These are phyloP conservation scores for Asclepias syriaca DNA, from an alignment of 257 asterid species.

Conservation along the genomic window DNA sequence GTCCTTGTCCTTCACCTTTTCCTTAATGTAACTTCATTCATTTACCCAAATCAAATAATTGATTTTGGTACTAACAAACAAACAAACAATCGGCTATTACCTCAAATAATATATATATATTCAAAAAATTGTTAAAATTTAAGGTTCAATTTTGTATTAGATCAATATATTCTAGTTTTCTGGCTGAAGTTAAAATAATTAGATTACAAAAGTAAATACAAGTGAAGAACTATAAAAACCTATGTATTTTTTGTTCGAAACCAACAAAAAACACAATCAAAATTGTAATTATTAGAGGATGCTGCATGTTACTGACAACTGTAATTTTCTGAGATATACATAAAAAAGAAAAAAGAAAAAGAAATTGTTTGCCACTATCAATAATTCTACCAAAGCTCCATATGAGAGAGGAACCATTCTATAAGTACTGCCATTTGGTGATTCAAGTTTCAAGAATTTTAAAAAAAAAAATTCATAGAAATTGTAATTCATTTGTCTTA, in stretches of 20 bases:
- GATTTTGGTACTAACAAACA: background rate
- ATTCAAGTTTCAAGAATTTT: conserved; percentile 1
- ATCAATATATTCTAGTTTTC: conserved; percentile 16
- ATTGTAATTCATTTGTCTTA: background rate
- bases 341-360: background rate
- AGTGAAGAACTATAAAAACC: conserved; percentile 11
- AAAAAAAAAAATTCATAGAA: background rate
- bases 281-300: background rate
- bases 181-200: background rate
- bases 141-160: background rate
- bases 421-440: background rate
- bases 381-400: background rate
- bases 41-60: background rate
- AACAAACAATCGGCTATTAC: background rate
- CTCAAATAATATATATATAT: no score
- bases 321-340: background rate
- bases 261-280: conserved; percentile 4
- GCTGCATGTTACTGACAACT: conserved; percentile 11
- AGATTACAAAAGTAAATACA: conserved; percentile 5
- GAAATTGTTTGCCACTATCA: background rate
- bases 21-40: background rate
- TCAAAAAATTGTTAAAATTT: no score
- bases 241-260: conserved; percentile 13
- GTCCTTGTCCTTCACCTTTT: background rate
- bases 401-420: background rate